phyloP scores from a whole-genome alignment of 164 flowering plant genomes.

The Euptelea pleiosperma region DNA sequence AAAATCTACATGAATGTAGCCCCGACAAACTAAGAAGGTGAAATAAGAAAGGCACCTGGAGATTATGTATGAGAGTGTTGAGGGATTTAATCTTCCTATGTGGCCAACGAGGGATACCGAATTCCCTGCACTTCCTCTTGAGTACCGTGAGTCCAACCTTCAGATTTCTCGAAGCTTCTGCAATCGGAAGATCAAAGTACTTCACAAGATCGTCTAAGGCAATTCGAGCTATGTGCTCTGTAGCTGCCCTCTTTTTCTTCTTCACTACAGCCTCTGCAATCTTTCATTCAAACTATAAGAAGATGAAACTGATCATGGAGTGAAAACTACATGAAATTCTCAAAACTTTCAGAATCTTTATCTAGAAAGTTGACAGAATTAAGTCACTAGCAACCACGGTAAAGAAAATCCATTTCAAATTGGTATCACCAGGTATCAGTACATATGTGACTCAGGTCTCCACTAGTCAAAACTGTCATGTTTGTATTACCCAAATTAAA shows the following conservation, averaged over 20 bases:
- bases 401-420: no score
- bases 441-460: background rate
- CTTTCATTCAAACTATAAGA: constrained; percentile 16
- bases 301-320: background rate
- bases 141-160: constrained; percentile 62
- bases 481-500: no score
- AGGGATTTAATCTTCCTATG: constrained; percentile 70
- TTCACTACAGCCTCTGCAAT: constrained; percentile 26
- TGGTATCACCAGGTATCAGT: no score
- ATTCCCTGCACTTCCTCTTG: constrained; percentile 63
- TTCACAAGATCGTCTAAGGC: constrained; percentile 48
- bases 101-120: constrained; percentile 75
- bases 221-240: constrained; percentile 39
- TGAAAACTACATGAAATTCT: background rate
- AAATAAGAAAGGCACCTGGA: constrained; percentile 39
- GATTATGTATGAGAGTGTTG: constrained; percentile 54
- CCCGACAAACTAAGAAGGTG: background rate
- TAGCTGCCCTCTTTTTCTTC: constrained; percentile 47
- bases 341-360: background rate
- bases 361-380: background rate
- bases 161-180: constrained; percentile 54
- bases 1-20: no score
- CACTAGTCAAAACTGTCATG: no score
- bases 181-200: constrained; percentile 57
- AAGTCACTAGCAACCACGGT: no score